Conservation (phyloP, 23 red algal genomes). For the Gracilaria gracilis region DNA sequence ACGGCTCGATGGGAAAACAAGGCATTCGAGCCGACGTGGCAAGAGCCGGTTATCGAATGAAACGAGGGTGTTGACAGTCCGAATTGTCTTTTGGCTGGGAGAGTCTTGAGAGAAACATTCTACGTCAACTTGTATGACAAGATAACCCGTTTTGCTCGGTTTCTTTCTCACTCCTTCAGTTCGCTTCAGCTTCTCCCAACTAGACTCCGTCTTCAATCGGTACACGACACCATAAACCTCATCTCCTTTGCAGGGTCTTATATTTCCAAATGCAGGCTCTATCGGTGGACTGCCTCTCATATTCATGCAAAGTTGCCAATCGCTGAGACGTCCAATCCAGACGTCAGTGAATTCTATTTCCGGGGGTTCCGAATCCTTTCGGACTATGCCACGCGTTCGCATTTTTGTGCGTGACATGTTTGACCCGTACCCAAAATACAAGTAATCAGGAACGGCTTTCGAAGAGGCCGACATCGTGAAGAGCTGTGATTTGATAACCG, state of each 20-base stretch:
- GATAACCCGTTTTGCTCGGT: not conserved
- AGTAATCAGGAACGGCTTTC: not conserved
- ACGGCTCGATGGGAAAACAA: not conserved
- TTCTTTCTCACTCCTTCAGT: not conserved
- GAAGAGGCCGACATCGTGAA: not conserved
- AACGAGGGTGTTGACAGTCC: not conserved
- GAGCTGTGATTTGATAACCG: not conserved
- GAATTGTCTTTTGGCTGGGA: not conserved
- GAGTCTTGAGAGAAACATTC: not conserved
- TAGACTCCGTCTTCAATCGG: not conserved
- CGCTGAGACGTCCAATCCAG: not conserved
- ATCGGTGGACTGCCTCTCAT: not conserved
- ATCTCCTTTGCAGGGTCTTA: not conserved
- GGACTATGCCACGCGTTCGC: not conserved
- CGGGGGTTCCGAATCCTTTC: not conserved
- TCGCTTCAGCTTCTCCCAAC: not conserved
- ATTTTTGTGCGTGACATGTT: slow-evolving; percentile 25
- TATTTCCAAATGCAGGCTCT: slow-evolving; percentile 4
- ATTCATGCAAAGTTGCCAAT: slow-evolving; percentile 6
- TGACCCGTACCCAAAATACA: slow-evolving; percentile 14
- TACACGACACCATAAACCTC: slow-evolving; percentile 13
- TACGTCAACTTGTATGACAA: not conserved
- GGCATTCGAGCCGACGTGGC: not conserved
- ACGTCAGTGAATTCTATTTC: not conserved
- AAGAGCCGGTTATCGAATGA: not conserved